Evolutionary conservation across 2,329 filamentous ascomycete genomes (phyloP), one percentile per base, ranked within the genome.

Genomic region (Podosphaera xanthii): DNA sequence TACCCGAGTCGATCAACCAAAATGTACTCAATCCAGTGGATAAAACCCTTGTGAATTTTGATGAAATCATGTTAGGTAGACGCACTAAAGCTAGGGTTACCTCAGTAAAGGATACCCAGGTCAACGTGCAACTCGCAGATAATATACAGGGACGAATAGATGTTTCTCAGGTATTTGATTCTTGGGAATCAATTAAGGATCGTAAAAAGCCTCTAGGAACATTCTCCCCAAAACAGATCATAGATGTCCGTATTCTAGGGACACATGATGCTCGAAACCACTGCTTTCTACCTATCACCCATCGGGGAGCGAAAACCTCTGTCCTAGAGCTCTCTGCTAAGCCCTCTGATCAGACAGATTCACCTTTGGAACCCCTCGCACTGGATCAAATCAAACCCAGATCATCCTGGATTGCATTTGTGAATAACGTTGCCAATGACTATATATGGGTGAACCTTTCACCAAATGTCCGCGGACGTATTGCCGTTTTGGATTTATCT

Each of bases 141-240:
- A 88, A 89, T 63, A 77, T 94, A 7, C 87, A 94, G 69, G 92
- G 91, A n/a, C 87, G 92, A 22, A 83, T 98, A 61, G 91, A 96
- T 67, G 80, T 92, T 4, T 94, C 92, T 0, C 88, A 97, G 69
- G 73, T 90, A 10, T 98, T 94, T 69, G 86, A 96, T 69, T 77
- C 76, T 9, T 96, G 86, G 84, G 85, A 94, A 54, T 83, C 91
- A 50, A 92, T 98, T 66, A 76, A 81, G 59, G 82, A 96, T 67
- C 79, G 83, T 60, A 95, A 91, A 71, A 76, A 81, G 35, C 91
- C 92, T 1, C 75, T 97, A n/a, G 75, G 76, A 59, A 77, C 79
- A 62, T 94, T 94, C 72, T 78, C 80, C 62, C 74, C 77, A 57
- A 85, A 86, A 64, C 80, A 91, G 60, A 73, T 82, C 53, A 72